Evolutionary conservation across 2,329 filamentous ascomycete genomes (phyloP).

Genomic region (Xylaria sp.): DNA sequence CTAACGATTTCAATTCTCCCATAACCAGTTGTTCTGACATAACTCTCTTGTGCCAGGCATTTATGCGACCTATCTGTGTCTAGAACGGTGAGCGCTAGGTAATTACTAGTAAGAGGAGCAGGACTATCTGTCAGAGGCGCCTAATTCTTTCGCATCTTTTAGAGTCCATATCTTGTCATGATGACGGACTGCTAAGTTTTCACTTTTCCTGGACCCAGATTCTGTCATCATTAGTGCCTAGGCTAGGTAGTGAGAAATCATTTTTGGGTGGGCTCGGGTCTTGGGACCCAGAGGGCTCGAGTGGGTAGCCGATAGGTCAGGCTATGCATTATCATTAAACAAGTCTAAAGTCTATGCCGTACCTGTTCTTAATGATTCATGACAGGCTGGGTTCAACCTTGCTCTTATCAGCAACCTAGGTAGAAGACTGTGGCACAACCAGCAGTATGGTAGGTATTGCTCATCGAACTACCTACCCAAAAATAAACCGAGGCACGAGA

Average conservation of each 20-base stretch:
- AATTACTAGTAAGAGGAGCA: not conserved
- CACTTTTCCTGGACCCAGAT: slow-evolving; percentile 5
- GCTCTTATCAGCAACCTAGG: not conserved
- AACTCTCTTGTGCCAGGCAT: not conserved
- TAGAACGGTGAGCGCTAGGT: not conserved
- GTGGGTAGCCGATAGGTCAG: slow-evolving; percentile 25
- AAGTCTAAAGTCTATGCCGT: not conserved
- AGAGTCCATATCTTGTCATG: slow-evolving; percentile 20
- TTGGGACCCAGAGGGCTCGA: slow-evolving; percentile 17
- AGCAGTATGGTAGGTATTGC: not conserved
- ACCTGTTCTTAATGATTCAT: slow-evolving; percentile 25
- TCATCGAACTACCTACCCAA: not conserved
- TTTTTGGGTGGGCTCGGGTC: slow-evolving; percentile 6
- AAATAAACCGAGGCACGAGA: not conserved
- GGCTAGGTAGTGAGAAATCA: slow-evolving; percentile 1
- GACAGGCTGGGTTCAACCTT: not conserved
- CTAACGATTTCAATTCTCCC: slow-evolving; percentile 7
- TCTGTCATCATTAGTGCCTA: slow-evolving; percentile 32
- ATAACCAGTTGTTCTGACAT: not conserved
- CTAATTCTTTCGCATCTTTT: not conserved
- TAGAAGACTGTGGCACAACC: not conserved
- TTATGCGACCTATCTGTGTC: not conserved
- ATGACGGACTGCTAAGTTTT: slow-evolving; percentile 26
- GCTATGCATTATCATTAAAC: slow-evolving; percentile 7
- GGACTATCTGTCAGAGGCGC: not conserved